Evolutionary conservation across 1,284 basidiomycete genomes (phyloP), one percentile per base, ranked within the genome.

Genomic region (Phaffia rhodozyma): DNA sequence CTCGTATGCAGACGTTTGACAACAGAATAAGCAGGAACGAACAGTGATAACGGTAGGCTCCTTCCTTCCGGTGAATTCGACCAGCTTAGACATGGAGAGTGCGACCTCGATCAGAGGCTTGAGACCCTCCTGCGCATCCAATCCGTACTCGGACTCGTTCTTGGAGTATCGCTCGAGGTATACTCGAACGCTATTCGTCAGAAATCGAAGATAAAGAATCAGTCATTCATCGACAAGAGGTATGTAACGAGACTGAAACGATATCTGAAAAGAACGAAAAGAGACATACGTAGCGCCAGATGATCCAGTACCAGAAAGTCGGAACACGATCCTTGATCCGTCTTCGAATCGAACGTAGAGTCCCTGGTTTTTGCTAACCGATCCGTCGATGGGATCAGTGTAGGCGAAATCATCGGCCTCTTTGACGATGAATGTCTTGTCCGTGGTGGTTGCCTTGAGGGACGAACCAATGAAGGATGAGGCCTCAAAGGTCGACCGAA

Each of bases 1-100:
- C 2, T 16, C 38, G 16, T 2, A 2, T 11, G 38, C 38, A 18
- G 18, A 53, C 30, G 32, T 2, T 13, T 2, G 34, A 21, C 9
- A 20, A 34, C 18, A 13, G 18, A 27, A 13, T 9, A 13, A 9
- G 18, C 52, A 53, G 13, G 16, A 59, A 78, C 84, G 79, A 72
- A 90, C 85, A 61, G 94, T 98, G 75, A 98, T 97, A 67, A 97
- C 94, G 60, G 91, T 94, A 48, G 94, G 94, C 81, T 92, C 81
- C 63, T 92, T 86, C 67, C 90, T 79, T 59, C 86, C 86, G 69
- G 94, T 82, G 78, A 85, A 90, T 75, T 91, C 82, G 75, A 87
- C 84, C 76, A 99, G 79, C 75, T 88, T 88, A 78, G 84, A 86
- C 66, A 89, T 80, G 70, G 83, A 79, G 64, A 98, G 77, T 34